Base-by-base conservation (phyloP, 75 land plant genomes). In the Picea sitchensis region DNA sequence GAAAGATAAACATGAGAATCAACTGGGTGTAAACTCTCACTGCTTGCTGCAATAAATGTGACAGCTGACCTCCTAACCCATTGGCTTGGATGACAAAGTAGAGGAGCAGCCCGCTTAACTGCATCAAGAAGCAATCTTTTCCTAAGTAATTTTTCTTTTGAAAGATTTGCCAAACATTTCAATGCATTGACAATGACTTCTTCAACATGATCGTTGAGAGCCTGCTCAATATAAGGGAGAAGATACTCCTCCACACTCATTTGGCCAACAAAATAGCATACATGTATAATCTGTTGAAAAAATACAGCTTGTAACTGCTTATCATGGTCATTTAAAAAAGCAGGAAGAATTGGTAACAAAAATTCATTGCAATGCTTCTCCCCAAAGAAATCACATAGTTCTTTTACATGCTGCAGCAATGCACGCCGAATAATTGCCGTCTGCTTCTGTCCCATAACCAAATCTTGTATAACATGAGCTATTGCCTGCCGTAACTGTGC, bases 381-480 rank as follows among this genome's bases (percentile, higher is more conserved):
- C 12, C 99, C 99, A 84, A 95, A 95, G 81, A 98, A 98, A 73
- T 84, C 88, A 75, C 99, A 95, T 14, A 98, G 74, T 57, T 88
- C 79, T 21, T 86, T 93, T 80, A 98, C 88, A 64, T 95, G 93
- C 79, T 88, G 85, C 63, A 98, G 80, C 47, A 98, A 89, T 47
- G 99, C 99, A 80, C 98, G 87, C 79, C 99, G 86, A 20, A 98
- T 93, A 34, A 88, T 92, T 76, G 98, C 96, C 23, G 96, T 98
- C 74, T 97, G 98, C 81, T 95, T 97, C 59, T 88, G 92, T 36
- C 96, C 99, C 99, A 98, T 95, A 20, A 98, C 99, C 61, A 98
- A 86, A 73, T 98, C 99, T 78, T 93, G 99, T 76, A 98, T 88
- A 60, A 93, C 89, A 82, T 98, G 99, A 67, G 94, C 90, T 59